Conservation (phyloP, 1,139 yeast genomes). For the Candida sanyaensis region DNA sequence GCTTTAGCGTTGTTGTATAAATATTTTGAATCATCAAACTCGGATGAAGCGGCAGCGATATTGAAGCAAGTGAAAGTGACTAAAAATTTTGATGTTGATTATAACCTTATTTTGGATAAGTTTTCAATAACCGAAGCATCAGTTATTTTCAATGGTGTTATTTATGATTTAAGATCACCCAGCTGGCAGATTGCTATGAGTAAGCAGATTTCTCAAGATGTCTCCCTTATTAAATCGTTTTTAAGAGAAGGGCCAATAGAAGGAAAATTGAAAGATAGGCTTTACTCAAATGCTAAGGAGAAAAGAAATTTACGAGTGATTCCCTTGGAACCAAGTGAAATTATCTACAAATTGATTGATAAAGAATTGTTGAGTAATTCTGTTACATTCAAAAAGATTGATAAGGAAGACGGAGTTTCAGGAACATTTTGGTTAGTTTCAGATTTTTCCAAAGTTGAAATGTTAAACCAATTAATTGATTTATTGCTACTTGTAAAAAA, state of each 20-base stretch:
- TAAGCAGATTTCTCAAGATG: conserved; percentile 41
- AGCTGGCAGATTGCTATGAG: conserved; percentile 44
- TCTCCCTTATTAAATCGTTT: conserved; percentile 26
- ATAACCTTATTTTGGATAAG: conserved; percentile 22
- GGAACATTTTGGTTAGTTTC: conserved; percentile 59
- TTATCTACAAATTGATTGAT: conserved; percentile 36
- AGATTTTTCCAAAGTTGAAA: conserved; percentile 39
- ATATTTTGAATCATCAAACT: conserved; percentile 28
- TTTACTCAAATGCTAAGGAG: conserved; percentile 34
- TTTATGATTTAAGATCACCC: conserved; percentile 39
- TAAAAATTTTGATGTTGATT: conserved; percentile 25
- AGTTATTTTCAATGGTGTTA: conserved; percentile 73
- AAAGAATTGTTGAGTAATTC: conserved; percentile 28
- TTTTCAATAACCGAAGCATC: conserved; percentile 51
- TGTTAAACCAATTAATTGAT: conserved; percentile 44
- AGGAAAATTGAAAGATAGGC: conserved; percentile 27
- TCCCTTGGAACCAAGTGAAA: conserved; percentile 35
- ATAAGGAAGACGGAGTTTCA: conserved; percentile 17
- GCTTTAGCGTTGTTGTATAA: conserved; percentile 46
- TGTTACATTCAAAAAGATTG: conserved; percentile 16
- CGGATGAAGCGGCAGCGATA: conserved; percentile 26
- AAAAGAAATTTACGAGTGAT: conserved; percentile 35
- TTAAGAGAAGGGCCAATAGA: conserved; percentile 22
- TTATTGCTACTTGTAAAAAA: conserved; percentile 30
- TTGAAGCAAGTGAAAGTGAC: conserved; percentile 23